Base-by-base conservation (phyloP, 2,329 filamentous ascomycete species). In the Scedosporium minutisporum region DNA sequence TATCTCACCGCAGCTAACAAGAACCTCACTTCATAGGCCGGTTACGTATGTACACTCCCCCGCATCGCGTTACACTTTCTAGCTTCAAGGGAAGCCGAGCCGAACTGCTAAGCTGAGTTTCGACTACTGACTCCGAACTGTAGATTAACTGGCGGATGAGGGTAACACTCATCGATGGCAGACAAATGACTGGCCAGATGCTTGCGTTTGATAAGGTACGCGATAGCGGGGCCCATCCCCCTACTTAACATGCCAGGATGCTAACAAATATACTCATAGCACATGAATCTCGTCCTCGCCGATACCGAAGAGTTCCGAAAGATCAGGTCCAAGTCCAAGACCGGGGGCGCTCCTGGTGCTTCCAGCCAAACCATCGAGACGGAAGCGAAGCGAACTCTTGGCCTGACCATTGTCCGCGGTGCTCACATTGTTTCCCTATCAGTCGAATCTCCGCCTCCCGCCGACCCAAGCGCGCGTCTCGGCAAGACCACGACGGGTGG, bases 91-190 rank as follows among this genome's bases (percentile, higher is more conserved):
- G 14, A 23, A 16, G 18, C 23, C 16, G 16, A 25, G 4, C 42
- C 21, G 21, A 27, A 62, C n/a, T 10, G 16, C 4, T 27, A 25
- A 46, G 18, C 16, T 42, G 41, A 48, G 33, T 38, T 38, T 55
- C 57, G 33, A 62, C 38, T 42, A n/a, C 38, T 42, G 33, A 21
- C 9, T 0, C 0, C 9, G 42, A 12, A 12, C 51, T n/a, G 44
- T 65, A 97, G 95, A 96, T 99, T 84, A 97, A 99, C 82, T 97
- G 96, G 83, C 91, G 93, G 78, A 97, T 99, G 93, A 89, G 93
- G 74, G 89, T 97, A 67, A 97, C 93, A 63, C 84, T 99, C 75
- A 91, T 91, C 73, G 95, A 99, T 79, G 91, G 91, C 67, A 88
- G 95, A 72, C 91, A 97, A 76, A 96, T 99, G 87, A 93, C 92